A percentile compares a stretch with the other conserved stretches of the same genome.
Evolutionary conservation across 805 yeast species (phyloP).

Genomic region (Brettanomyces bruxellensis): DNA sequence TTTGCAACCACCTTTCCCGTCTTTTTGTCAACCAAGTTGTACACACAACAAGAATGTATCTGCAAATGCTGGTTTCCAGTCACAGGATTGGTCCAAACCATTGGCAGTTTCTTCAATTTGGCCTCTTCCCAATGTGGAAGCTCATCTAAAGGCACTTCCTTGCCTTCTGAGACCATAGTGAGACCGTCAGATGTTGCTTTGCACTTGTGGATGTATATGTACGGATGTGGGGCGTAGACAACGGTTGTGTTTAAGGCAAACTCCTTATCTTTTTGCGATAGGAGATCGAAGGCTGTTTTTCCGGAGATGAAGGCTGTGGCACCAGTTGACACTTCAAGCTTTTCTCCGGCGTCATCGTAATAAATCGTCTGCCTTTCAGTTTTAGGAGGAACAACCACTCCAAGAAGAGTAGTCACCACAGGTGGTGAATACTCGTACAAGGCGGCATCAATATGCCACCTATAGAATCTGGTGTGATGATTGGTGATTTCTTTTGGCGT

Average conservation of each 20-base stretch:
- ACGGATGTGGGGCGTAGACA: constrained; percentile 89
- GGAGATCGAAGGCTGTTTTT: constrained; percentile 60
- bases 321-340: constrained; percentile 63
- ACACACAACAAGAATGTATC: constrained; percentile 82
- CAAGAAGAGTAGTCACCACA: constrained; percentile 73
- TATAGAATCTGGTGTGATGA: constrained; percentile 70
- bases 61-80: constrained; percentile 78
- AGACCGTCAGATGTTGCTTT: constrained; percentile 80
- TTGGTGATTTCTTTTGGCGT: constrained; percentile 53
- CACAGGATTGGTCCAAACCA: constrained; percentile 89
- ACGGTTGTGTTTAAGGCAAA: constrained; percentile 72
- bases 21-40: constrained; percentile 43
- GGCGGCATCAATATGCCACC: constrained; percentile 94
- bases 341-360: constrained; percentile 61
- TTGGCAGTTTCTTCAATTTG: constrained; percentile 68
- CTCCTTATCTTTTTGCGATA: constrained; percentile 62
- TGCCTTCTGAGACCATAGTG: constrained; percentile 75
- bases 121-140: constrained; percentile 79
- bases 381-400: constrained; percentile 69
- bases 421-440: constrained; percentile 83
- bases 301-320: constrained; percentile 89
- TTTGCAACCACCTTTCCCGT: constrained; percentile 55
- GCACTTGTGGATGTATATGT: constrained; percentile 73
- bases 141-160: constrained; percentile 56
- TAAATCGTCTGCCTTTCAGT: constrained; percentile 53